Evolutionary conservation across 2,329 filamentous ascomycete species (phyloP).

Genomic region (Phialemoniopsis sp.): DNA sequence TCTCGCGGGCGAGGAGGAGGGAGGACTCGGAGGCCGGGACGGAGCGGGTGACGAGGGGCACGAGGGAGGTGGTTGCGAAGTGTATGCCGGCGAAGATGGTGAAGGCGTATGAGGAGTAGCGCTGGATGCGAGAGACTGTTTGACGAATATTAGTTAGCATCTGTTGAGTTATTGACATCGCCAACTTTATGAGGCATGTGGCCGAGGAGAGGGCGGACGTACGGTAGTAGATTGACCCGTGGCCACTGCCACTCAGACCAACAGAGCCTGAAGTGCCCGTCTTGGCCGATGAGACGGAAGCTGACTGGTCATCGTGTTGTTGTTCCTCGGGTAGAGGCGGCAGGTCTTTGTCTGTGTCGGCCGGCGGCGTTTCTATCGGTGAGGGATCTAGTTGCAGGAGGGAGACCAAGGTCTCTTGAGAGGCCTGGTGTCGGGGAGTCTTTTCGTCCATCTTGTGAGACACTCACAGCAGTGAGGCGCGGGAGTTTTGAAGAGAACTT

Average conservation of each 20-base stretch:
- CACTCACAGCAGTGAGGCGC: not conserved
- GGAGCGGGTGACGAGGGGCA: slow-evolving; percentile 71
- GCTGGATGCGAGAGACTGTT: slow-evolving; percentile 71
- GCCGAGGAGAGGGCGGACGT: slow-evolving; percentile 26
- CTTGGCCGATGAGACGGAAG: slow-evolving; percentile 16
- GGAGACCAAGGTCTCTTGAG: slow-evolving; percentile 55
- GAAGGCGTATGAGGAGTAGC: slow-evolving; percentile 85
- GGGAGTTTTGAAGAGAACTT: not conserved
- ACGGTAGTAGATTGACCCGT: slow-evolving; percentile 74
- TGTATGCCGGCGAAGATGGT: slow-evolving; percentile 73
- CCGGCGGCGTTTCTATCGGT: slow-evolving; percentile 61
- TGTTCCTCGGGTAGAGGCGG: slow-evolving; percentile 30
- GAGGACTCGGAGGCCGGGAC: slow-evolving; percentile 76
- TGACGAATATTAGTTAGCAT: not conserved
- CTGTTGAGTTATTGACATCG: too few species aligned
- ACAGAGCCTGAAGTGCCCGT: slow-evolving; percentile 29
- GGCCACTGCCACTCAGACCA: slow-evolving; percentile 60
- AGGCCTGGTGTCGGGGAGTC: slow-evolving; percentile 33
- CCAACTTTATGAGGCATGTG: too few species aligned
- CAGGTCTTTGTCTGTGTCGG: slow-evolving; percentile 41
- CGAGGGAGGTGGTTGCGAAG: slow-evolving; percentile 75
- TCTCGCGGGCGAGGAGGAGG: slow-evolving; percentile 83
- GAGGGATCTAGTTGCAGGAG: slow-evolving; percentile 78
- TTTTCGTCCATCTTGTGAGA: slow-evolving; percentile 23
- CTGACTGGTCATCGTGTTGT: slow-evolving; percentile 3